Evolutionary conservation across 345 rosid genomes (phyloP).

Genomic region (Psidium guajava): DNA sequence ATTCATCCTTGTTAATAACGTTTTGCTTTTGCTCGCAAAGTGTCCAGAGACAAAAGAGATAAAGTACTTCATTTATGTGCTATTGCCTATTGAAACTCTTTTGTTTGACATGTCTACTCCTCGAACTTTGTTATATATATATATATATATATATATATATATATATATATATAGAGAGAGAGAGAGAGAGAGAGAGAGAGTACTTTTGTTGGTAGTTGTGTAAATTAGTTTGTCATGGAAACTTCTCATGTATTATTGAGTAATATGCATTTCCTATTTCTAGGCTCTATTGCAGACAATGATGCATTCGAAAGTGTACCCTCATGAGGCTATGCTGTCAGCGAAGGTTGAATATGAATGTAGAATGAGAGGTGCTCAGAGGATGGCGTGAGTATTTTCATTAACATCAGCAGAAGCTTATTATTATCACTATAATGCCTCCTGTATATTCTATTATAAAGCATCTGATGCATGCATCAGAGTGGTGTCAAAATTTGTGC

Average conservation of each 20-base stretch:
- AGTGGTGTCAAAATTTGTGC: neutral
- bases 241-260: neutral
- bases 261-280: neutral
- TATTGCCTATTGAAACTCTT: neutral
- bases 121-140: neutral
- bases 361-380: constrained; percentile 85
- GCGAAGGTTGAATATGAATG: constrained; percentile 93
- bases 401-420: neutral
- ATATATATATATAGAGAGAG: too few species aligned
- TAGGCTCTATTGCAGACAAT: constrained; percentile 90
- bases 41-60: neutral
- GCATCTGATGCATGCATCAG: neutral
- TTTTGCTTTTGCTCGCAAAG: neutral
- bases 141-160: too few species aligned
- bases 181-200: neutral
- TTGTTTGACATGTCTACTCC: neutral
- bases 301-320: constrained; percentile 69
- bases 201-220: neutral
- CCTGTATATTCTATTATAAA: neutral
- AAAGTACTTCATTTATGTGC: neutral
- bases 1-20: neutral
- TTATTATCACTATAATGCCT: neutral
- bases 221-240: neutral
- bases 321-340: constrained; percentile 63
- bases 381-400: constrained; percentile 78